Conservation (phyloP, 2,329 filamentous ascomycete genomes). For the Dichotomopilus funicola region DNA sequence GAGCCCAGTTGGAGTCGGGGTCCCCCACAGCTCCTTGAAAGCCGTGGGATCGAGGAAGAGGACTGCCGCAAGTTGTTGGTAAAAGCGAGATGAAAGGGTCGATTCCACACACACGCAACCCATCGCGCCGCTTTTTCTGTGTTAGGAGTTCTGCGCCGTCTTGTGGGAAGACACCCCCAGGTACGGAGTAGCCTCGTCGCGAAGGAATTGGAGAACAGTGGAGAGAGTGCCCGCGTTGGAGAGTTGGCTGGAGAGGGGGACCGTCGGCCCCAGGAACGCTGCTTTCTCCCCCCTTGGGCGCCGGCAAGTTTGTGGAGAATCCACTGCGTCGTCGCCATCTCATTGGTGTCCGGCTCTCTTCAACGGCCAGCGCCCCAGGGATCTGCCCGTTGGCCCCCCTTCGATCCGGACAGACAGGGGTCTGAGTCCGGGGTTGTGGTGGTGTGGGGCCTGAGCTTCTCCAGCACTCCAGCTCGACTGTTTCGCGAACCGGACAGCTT, state of each 20-base stretch:
- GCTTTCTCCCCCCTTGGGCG: slow-evolving; percentile 1
- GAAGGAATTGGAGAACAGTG: slow-evolving; percentile 16
- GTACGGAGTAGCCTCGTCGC: neutral
- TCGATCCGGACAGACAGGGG: slow-evolving; percentile 21
- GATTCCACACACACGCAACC: neutral
- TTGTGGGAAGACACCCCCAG: neutral
- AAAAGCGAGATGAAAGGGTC: slow-evolving; percentile 14
- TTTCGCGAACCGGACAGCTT: neutral
- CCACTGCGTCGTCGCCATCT: slow-evolving; percentile 1
- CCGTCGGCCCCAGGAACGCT: slow-evolving; percentile 20
- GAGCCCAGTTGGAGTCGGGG: too few relatives aligned
- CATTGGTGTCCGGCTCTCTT: slow-evolving; percentile 14
- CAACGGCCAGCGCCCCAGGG: slow-evolving; percentile 15
- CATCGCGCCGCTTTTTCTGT: slow-evolving; percentile 6
- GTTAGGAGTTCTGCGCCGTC: slow-evolving; percentile 3
- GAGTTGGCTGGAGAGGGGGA: slow-evolving; percentile 18
- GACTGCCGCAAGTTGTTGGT: neutral
- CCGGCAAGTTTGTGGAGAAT: slow-evolving; percentile 15
- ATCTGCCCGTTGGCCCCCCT: slow-evolving; percentile 14
- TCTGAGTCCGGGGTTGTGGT: slow-evolving; percentile 7
- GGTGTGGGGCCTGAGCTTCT: slow-evolving; percentile 9
- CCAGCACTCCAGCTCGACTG: slow-evolving; percentile 3
- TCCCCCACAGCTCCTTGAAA: too few relatives aligned
- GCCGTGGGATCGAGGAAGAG: too few relatives aligned
- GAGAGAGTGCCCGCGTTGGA: slow-evolving; percentile 2